Percentiles rank a stretch among this genome's conserved stretches.
These are phyloP conservation scores for Dactylonectria macrodidyma DNA, from an alignment of 2,329 filamentous ascomycete species.

Conservation along the genomic window DNA sequence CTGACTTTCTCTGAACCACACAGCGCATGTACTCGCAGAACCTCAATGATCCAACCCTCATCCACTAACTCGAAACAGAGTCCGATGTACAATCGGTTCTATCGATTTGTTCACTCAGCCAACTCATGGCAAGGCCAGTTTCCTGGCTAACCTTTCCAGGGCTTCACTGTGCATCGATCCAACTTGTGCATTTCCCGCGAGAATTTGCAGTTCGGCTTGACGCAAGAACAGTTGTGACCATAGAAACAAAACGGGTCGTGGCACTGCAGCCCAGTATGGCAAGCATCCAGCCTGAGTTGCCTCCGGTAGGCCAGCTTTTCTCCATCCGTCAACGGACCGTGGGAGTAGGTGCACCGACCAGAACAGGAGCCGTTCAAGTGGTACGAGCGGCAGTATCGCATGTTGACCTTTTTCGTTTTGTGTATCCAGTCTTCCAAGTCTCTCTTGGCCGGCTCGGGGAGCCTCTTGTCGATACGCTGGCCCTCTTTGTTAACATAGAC, in stretches of 20 bases:
- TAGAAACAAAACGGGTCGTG: neutral
- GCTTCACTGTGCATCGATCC: neutral
- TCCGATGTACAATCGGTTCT: no score
- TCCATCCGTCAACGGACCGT: neutral
- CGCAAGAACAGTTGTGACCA: conserved; percentile 10
- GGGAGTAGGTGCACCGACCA: neutral
- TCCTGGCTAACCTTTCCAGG: neutral
- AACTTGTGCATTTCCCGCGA: conserved; percentile 5
- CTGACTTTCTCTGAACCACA: no score
- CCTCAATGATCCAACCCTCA: no score
- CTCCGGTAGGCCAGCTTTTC: conserved; percentile 6
- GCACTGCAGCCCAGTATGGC: conserved; percentile 6
- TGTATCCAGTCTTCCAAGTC: neutral
- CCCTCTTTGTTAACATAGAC: neutral
- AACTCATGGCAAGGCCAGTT: no score
- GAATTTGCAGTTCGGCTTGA: neutral
- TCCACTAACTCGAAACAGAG: no score
- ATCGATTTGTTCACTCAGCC: no score
- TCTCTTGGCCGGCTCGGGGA: neutral
- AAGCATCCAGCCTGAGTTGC: neutral
- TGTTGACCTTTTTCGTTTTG: neutral
- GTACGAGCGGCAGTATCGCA: conserved; percentile 1
- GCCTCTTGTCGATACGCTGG: neutral
- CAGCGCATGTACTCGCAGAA: no score
- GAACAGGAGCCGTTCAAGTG: neutral